A percentile compares a stretch with the other conserved stretches of the same genome.
Evolutionary conservation across 2,329 filamentous ascomycete genomes (phyloP).

Genomic region (Delphinella strobiligena): DNA sequence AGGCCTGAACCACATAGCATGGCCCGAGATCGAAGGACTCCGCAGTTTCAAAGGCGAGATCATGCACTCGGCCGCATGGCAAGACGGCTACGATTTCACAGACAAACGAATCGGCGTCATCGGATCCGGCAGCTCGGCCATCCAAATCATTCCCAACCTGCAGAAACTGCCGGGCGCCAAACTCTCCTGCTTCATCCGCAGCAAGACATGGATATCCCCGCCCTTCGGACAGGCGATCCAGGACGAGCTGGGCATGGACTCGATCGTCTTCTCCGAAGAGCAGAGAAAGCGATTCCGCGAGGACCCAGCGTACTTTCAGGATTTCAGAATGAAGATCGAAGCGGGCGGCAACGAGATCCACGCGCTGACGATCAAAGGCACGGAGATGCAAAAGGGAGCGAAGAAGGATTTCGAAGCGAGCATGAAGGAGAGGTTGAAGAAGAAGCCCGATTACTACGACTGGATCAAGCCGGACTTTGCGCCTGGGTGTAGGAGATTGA

Average conservation of each 20-base stretch:
- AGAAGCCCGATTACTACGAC: constrained; percentile 28
- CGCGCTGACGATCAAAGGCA: constrained; percentile 21
- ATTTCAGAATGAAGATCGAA: constrained; percentile 31
- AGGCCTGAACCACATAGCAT: constrained; percentile 39
- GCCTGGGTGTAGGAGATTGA: constrained; percentile 36
- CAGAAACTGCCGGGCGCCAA: constrained; percentile 29
- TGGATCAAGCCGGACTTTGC: constrained; percentile 30
- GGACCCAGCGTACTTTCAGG: constrained; percentile 28
- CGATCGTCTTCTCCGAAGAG: constrained; percentile 12
- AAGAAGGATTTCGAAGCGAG: constrained; percentile 26
- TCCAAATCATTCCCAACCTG: constrained; percentile 27
- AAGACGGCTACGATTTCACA: constrained; percentile 18
- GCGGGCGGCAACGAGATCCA: constrained; percentile 14
- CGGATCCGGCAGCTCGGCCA: constrained; percentile 20
- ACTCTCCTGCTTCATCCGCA: constrained; percentile 38
- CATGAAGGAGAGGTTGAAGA: constrained; percentile 27
- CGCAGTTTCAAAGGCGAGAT: constrained; percentile 40
- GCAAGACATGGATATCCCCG: constrained; percentile 40
- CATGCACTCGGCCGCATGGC: constrained; percentile 46
- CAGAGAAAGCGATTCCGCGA: constrained; percentile 22
- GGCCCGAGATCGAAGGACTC: constrained; percentile 41
- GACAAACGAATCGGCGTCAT: constrained; percentile 15
- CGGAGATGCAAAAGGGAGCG: constrained; percentile 24
- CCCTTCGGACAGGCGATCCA: constrained; percentile 17
- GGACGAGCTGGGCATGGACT: constrained; percentile 23